Evolutionary conservation across 345 rosid species (phyloP).

Genomic region (Diplotaxis tenuifolia): DNA sequence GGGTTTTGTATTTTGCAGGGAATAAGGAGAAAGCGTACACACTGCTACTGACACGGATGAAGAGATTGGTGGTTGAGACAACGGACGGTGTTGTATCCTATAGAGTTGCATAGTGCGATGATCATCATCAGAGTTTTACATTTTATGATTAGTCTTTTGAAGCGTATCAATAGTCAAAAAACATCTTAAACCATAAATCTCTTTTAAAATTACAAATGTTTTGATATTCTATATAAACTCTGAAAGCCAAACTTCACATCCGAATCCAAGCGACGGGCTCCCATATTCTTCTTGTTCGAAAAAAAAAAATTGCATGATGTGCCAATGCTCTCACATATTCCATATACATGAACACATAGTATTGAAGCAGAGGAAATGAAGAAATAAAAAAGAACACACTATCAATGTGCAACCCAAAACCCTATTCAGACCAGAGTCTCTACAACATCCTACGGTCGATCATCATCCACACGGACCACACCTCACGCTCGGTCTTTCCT

Average conservation of each 20-base stretch:
- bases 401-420: slow-evolving; percentile 29
- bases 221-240: slow-evolving; percentile 34
- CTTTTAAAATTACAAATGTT: slow-evolving; percentile 34
- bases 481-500: slow-evolving; percentile 14
- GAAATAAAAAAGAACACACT: neutral
- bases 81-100: slow-evolving; percentile 55
- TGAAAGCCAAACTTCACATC: slow-evolving; percentile 28
- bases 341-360: slow-evolving; percentile 33
- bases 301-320: slow-evolving; percentile 27
- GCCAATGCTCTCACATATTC: slow-evolving; percentile 25
- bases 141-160: too few species aligned
- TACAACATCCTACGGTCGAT: slow-evolving; percentile 31
- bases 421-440: slow-evolving; percentile 34
- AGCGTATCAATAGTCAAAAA: neutral
- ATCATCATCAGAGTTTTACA: neutral
- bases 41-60: slow-evolving; percentile 63
- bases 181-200: slow-evolving; percentile 21
- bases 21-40: slow-evolving; percentile 64
- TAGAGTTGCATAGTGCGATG: slow-evolving; percentile 32
- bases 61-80: slow-evolving; percentile 59
- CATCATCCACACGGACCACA: slow-evolving; percentile 28
- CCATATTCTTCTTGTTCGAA: neutral
- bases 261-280: slow-evolving; percentile 32
- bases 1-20: slow-evolving; percentile 38
- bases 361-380: slow-evolving; percentile 20